phyloP scores from a whole-genome alignment of 75 land plant species.

The Sequoia sempervirens region DNA sequence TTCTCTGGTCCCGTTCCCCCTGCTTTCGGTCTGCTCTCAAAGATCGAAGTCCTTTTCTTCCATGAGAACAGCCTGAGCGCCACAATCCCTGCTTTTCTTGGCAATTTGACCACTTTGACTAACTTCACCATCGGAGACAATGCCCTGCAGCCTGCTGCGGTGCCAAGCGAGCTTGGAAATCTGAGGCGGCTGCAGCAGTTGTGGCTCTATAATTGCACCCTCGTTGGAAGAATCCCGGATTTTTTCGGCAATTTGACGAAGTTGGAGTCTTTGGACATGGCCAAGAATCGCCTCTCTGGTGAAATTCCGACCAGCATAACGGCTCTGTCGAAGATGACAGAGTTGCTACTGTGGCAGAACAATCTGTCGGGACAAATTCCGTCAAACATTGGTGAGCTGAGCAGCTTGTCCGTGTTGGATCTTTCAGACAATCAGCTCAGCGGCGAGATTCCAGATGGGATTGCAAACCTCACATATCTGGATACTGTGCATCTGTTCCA shows the following conservation, averaged over 20 bases:
- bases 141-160: constrained; percentile 3
- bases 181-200: background rate
- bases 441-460: constrained; percentile 9
- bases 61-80: background rate
- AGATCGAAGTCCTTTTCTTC: constrained; percentile 9
- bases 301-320: constrained; percentile 20
- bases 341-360: constrained; percentile 9
- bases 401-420: constrained; percentile 8
- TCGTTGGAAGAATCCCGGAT: constrained; percentile 33
- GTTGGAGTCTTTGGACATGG: constrained; percentile 24
- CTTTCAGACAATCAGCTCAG: too few species aligned
- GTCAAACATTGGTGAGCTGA: constrained; percentile 10
- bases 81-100: background rate
- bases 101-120: background rate
- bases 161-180: background rate
- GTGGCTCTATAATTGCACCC: constrained; percentile 10
- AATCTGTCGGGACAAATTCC: constrained; percentile 23
- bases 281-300: constrained; percentile 17
- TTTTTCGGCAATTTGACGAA: constrained; percentile 14
- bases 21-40: background rate
- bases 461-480: constrained; percentile 15
- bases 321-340: constrained; percentile 12
- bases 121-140: constrained; percentile 24
- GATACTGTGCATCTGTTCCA: constrained; percentile 4
- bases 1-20: background rate